phyloP scores from a whole-genome alignment of 2,329 filamentous ascomycete genomes.

The Claviceps sp. region DNA sequence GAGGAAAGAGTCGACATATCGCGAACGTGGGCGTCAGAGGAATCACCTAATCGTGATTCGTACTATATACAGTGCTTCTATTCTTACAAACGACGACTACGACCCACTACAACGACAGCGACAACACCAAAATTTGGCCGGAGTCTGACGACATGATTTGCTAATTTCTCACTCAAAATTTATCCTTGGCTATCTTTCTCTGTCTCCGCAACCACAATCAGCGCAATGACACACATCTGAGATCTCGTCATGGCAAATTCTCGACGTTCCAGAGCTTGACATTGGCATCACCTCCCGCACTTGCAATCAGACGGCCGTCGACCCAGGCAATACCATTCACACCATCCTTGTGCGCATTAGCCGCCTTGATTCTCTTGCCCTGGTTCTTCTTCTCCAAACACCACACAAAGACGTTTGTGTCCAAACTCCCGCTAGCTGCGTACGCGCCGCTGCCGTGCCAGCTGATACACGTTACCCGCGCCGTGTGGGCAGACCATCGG shows the following conservation, averaged over 20 bases:
- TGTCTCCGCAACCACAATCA: too few relatives aligned
- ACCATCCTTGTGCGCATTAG: slow-evolving; percentile 91
- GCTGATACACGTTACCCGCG: slow-evolving; percentile 42
- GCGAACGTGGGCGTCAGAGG: too few relatives aligned
- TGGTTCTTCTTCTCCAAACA: slow-evolving; percentile 66
- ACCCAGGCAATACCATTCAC: slow-evolving; percentile 82
- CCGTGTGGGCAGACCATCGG: slow-evolving; percentile 49
- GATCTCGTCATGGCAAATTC: slow-evolving; percentile 18
- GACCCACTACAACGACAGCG: too few relatives aligned
- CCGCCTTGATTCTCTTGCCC: slow-evolving; percentile 68
- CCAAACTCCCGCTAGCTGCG: slow-evolving; percentile 71
- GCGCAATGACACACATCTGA: not conserved
- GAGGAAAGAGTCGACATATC: not conserved
- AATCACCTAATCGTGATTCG: not conserved
- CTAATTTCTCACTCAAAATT: too few relatives aligned
- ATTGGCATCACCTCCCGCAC: slow-evolving; percentile 73
- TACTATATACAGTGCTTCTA: too few relatives aligned
- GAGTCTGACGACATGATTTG: too few relatives aligned
- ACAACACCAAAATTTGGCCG: too few relatives aligned
- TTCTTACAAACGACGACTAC: too few relatives aligned
- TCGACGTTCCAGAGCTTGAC: slow-evolving; percentile 67
- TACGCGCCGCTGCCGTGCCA: slow-evolving; percentile 73
- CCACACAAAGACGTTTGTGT: slow-evolving; percentile 90
- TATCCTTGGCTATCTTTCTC: too few relatives aligned
- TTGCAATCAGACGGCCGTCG: slow-evolving; percentile 56